Evolutionary conservation across 441 rosid species (phyloP), one percentile per base, ranked within the genome.

Genomic region (Adansonia gregorii): DNA sequence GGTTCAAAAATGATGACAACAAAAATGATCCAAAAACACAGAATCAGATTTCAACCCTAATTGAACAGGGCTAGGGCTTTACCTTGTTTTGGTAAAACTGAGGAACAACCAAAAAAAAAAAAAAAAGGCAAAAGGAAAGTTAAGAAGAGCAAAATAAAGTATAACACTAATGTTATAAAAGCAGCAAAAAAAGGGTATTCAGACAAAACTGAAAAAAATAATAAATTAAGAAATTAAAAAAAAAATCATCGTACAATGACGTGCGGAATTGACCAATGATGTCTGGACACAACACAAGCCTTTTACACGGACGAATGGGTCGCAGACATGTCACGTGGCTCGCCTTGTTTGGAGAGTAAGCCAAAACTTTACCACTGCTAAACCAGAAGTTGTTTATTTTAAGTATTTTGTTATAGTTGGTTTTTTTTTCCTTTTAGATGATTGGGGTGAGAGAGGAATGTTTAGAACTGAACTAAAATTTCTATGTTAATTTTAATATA

Each of bases 61-160:
- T 3, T 35, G 39, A 35, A 35, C 39, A 35, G 39, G 27, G 3
- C 14, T n/a, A 11, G 8, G 17, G 73, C 45, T 72, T 74, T 84
- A 71, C 76, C 85, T 82, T 83, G 67, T 79, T 88, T 85, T 84
- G 88, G 91, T 22, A 84, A 88, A 74, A 73, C 63, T 76, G 78
- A 80, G 86, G 82, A 78, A 76, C 17, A 8, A n/a, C n/a, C n/a
- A n/a, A n/a, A n/a, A n/a, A n/a, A n/a, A 27, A 60, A 41, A 49
- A 35, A 27, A 27, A 35, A 9, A 31, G 11, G 27, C 4, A 27
- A 55, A 48, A 20, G 41, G 3, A 75, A 2, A 9, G 12, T 9
- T 35, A 6, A 35, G 10, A 9, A 3, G 4, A 35, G 8, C 20
- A 12, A 74, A 60, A 15, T 48, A 48, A 35, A 63, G 39, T 14